phyloP scores from a whole-genome alignment of 345 rosid genomes.

The Brassica cretica region DNA sequence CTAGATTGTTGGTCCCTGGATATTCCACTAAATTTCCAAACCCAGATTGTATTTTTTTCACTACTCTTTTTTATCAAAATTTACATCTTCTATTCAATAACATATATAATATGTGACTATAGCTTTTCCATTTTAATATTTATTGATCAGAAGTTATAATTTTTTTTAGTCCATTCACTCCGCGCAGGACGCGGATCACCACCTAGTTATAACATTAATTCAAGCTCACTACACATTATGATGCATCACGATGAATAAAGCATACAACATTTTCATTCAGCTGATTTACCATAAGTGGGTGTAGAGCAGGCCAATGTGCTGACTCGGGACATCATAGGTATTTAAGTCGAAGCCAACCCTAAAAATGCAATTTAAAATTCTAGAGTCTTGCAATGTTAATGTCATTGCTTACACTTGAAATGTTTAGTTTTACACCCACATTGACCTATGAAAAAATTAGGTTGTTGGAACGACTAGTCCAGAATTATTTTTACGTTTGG shows the following conservation, averaged over 20 bases:
- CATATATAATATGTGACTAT: no score
- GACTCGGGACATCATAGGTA: background rate
- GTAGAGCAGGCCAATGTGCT: background rate
- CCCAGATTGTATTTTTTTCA: no score
- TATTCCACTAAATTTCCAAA: no score
- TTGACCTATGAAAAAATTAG: background rate
- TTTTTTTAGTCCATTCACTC: no score
- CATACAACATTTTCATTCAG: background rate
- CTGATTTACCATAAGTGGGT: background rate
- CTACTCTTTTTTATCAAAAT: no score
- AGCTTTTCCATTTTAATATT: no score
- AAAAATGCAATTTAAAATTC: background rate
- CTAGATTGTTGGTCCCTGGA: no score
- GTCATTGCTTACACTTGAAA: background rate
- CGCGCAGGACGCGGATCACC: no score
- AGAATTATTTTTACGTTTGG: background rate
- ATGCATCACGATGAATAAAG: background rate
- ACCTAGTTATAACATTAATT: background rate
- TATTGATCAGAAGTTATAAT: no score
- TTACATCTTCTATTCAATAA: no score
- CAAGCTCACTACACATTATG: background rate
- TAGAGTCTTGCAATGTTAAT: background rate
- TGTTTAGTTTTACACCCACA: background rate
- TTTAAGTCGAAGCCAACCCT: background rate
- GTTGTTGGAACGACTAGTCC: background rate